A percentile compares a stretch with the other conserved stretches of the same genome.
These are phyloP conservation scores for grape (Vitis vinifera) DNA, from an alignment of 164 flowering plant genomes.

Conservation along the genomic window ASM3070453v1 NC_081819.1:21053501-21054000, in stretches of 20 bases:
- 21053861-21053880: slow-evolving; percentile 64
- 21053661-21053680: background rate
- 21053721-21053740: slow-evolving; percentile 85
- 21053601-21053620: background rate
- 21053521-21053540: too few species aligned
- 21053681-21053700: slow-evolving; percentile 21
- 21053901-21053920: slow-evolving; percentile 84
- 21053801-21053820: background rate
- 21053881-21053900: slow-evolving; percentile 84
- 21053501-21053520: too few species aligned
- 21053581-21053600: background rate
- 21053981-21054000: slow-evolving; percentile 83
- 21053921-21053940: slow-evolving; percentile 71
- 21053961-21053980: slow-evolving; percentile 82
- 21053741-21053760: slow-evolving; percentile 87
- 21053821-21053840: slow-evolving; percentile 91
- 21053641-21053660: background rate
- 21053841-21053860: slow-evolving; percentile 77
- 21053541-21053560: too few species aligned
- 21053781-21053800: background rate
- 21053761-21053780: slow-evolving; percentile 5
- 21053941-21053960: slow-evolving; percentile 88
- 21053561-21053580: too few species aligned
- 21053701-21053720: slow-evolving; percentile 84
- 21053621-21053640: background rate